A percentile compares a stretch with the other conserved stretches of the same genome.
phyloP scores from a whole-genome alignment of 108 stramenopile species.

The Nannochloropsis granulata region DNA sequence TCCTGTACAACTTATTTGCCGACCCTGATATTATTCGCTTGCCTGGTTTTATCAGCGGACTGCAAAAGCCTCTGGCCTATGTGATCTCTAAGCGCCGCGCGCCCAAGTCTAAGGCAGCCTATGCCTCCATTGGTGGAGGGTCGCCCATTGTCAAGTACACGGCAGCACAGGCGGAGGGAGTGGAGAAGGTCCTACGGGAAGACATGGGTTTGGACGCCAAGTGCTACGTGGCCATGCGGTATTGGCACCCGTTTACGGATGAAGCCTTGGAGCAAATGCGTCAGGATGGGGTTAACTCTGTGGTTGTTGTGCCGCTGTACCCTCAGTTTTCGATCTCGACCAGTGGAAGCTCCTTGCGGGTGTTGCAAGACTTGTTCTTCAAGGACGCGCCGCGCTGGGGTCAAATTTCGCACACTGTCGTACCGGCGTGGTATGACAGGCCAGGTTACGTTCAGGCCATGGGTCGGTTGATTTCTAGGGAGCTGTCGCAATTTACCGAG shows the following conservation, averaged over 20 bases:
- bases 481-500: slow-evolving; percentile 61
- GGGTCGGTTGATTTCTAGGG: slow-evolving; percentile 56
- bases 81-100: slow-evolving; percentile 75
- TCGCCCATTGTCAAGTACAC: slow-evolving; percentile 77
- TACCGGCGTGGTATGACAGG: slow-evolving; percentile 79
- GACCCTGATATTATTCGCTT: slow-evolving; percentile 93
- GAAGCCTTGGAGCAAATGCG: slow-evolving; percentile 66
- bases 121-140: slow-evolving; percentile 89
- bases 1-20: slow-evolving; percentile 87
- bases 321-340: slow-evolving; percentile 94
- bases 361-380: slow-evolving; percentile 78
- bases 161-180: slow-evolving; percentile 18
- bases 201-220: slow-evolving; percentile 40
- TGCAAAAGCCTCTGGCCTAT: slow-evolving; percentile 24
- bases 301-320: slow-evolving; percentile 83
- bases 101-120: slow-evolving; percentile 76
- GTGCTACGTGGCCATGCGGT: slow-evolving; percentile 93
- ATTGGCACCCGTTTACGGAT: slow-evolving; percentile 96
- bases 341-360: slow-evolving; percentile 70
- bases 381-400: slow-evolving; percentile 44
- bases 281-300: slow-evolving; percentile 57
- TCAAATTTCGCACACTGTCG: slow-evolving; percentile 80
- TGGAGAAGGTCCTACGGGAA: slow-evolving; percentile 19
- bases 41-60: slow-evolving; percentile 5
- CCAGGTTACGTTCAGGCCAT: slow-evolving; percentile 79